Base-by-base conservation (phyloP, 2,329 filamentous ascomycete genomes). In the Pseudogymnoascus destructans region DNA sequence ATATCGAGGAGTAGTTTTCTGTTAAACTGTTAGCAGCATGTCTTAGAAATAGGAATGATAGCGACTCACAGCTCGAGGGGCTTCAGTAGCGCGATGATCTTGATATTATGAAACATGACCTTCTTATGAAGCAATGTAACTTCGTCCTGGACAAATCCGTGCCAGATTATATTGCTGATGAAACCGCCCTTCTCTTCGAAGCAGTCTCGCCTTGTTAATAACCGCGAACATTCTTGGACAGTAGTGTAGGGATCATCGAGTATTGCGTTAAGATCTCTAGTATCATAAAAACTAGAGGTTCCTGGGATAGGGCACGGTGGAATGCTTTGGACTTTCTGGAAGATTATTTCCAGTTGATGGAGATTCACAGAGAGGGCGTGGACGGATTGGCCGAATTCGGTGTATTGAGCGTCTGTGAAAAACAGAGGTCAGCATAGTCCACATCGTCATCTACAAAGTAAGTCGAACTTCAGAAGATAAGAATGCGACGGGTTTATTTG, bases 101-200 rank as follows among this genome's bases (percentile, higher is more conserved):
- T 62, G 15, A 59, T 54, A 32, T 62, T 63, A 52, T 61, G 62
- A 9, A 59, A 57, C 5, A 60, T 57, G 6, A 63, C 32, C 35
- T 61, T 58, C 19, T 35, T 55, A 10, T 59, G 59, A 33, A 63
- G 59, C 6, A 35, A 10, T 7, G 62, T 30, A 13, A 63, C 62
- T 30, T 62, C 57, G 2, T 59, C 58, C 32, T 61, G 55, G 23
- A 63, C 46, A 13, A 61, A 55, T 8, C 58, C 25, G 42, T 63
- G 58, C 62, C 62, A 63, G 36, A 58, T 57, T 27, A 62, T 57
- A 30, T 62, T 63, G 32, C 59, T 55, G 10, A 55, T 61, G 57
- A 61, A 61, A 33, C 58, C 59, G 10, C 60, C 46, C 25, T 59
- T 59, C 25, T 61, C 60, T 13, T 55, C 54, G 42, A 61, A 62